A percentile compares a stretch with the other conserved stretches of the same genome.
Evolutionary conservation across 441 rosid genomes (phyloP).

Genomic region (Eutrema salsugineum): DNA sequence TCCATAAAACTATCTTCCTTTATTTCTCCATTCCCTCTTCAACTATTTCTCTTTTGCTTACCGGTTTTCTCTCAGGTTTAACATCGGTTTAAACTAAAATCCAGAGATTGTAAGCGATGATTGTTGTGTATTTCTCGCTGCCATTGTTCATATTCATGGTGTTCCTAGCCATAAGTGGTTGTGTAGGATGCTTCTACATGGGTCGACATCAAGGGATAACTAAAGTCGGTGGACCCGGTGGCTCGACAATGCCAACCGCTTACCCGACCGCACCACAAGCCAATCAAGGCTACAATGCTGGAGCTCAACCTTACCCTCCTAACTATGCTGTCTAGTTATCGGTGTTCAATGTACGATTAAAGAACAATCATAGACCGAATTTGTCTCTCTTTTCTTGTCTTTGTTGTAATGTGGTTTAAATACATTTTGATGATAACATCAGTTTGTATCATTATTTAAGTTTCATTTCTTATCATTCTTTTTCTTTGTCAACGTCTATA

Average conservation of each 20-base stretch:
- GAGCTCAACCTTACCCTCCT: constrained; percentile 24
- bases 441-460: background rate
- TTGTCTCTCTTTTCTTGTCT: background rate
- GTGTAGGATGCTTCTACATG: constrained; percentile 28
- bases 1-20: background rate
- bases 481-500: background rate
- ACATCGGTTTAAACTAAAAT: background rate
- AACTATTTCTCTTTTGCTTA: background rate
- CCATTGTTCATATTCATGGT: constrained; percentile 27
- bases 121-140: constrained; percentile 13
- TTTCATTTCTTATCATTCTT: background rate
- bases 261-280: constrained; percentile 9
- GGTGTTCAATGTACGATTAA: background rate
- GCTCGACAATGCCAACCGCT: constrained; percentile 14
- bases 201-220: constrained; percentile 16
- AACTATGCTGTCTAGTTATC: constrained; percentile 20
- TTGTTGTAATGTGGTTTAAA: background rate
- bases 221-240: background rate
- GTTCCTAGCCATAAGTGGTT: constrained; percentile 11
- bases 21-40: background rate
- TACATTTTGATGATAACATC: background rate
- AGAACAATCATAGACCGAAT: background rate
- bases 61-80: background rate
- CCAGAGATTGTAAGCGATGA: background rate
- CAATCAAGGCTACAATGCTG: constrained; percentile 22